Base-by-base conservation (phyloP, 768 basidiomycete species). In the Cyathus striatus region DNA sequence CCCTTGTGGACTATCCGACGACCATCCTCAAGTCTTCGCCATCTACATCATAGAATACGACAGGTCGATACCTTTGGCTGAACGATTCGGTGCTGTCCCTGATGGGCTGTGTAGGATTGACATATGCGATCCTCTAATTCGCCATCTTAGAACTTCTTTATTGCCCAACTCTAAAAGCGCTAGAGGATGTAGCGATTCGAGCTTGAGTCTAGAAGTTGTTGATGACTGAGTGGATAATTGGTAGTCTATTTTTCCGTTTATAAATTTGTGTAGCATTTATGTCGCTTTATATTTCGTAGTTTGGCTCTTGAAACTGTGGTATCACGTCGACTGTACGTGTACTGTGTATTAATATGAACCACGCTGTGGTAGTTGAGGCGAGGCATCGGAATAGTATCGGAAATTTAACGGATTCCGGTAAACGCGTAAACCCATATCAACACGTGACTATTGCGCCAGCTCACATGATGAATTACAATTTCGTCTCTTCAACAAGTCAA, bases 41-140 rank as follows among this genome's bases (percentile, higher is more conserved):
- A 48, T 61, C 16, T 61, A 61, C 38, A 17, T 61, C 9, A 41
- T 57, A 6, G 59, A 61, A 34, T 45, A 41, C 14, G 32, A 43
- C 7, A 41, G 22, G 47, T 32, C 14, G 40, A 43, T 25, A 23
- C 20, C 24, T 12, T 32, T 56, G 2, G 51, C 45, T 14, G 49
- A 52, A 23, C 52, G 52, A 16, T 57, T 59, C 47, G 48, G 51
- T 18, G 25, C 54, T 2, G 43, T 57, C 9, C 51, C 56, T 1
- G 23, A 48, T 5, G 50, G 53, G 5, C 33, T 60, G 13, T 33
- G 35, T 13, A 45, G 55, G 24, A 44, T 60, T 16, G 53, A 57
- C 43, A 49, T 60, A 2, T 54, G 51, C 26, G 51, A 58, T 41
- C 50, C 46, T 25, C 36, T 40, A 12, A 41, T 40, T 34, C 9